A percentile compares a stretch with the other conserved stretches of the same genome.
phyloP scores from a whole-genome alignment of 176 grass and related monocot species.

The Bromus sterilis region DNA sequence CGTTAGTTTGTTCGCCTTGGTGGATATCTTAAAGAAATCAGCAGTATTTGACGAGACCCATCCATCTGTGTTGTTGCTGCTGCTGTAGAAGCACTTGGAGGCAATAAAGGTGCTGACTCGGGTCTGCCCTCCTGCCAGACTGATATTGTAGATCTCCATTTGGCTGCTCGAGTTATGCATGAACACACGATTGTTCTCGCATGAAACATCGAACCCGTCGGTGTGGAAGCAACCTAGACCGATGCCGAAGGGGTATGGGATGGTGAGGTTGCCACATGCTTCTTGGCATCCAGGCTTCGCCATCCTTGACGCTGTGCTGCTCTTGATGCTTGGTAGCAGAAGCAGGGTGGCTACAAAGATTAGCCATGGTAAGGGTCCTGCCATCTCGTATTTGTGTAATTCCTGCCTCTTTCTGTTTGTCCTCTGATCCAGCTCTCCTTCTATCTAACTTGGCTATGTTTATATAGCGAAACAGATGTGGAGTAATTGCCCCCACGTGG shows the following conservation, averaged over 20 bases:
- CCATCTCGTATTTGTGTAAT: background rate
- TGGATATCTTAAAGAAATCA: conserved; percentile 9
- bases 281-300: conserved; percentile 22
- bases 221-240: conserved; percentile 8
- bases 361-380: background rate
- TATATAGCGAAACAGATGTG: background rate
- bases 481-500: background rate
- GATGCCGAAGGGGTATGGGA: conserved; percentile 38
- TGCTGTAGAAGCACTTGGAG: background rate
- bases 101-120: conserved; percentile 1
- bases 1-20: conserved; percentile 17
- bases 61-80: background rate
- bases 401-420: background rate
- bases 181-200: conserved; percentile 1
- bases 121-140: background rate
- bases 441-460: background rate
- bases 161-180: background rate
- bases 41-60: background rate
- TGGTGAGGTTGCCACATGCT: conserved; percentile 14
- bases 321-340: conserved; percentile 15
- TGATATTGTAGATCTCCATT: conserved; percentile 22
- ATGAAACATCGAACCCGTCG: conserved; percentile 29
- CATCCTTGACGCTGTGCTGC: conserved; percentile 6
- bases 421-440: background rate
- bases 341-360: conserved; percentile 1